A percentile compares a stretch with the other conserved stretches of the same genome.
Conservation (phyloP, 345 rosid genomes). For the Euclidium syriacum region DNA sequence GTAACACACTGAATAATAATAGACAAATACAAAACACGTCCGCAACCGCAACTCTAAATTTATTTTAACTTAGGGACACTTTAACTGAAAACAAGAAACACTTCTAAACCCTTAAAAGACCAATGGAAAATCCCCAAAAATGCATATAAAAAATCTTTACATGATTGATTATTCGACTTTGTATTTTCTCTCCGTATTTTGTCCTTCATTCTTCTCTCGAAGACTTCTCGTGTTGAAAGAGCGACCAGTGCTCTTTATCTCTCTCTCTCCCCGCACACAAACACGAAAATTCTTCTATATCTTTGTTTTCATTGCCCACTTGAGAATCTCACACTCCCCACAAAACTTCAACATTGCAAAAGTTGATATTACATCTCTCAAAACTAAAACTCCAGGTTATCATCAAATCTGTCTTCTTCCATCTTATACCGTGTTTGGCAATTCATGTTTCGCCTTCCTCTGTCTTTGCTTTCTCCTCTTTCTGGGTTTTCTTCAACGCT, state of each 20-base stretch:
- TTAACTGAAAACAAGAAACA: slow-evolving; percentile 19
- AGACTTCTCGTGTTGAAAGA: slow-evolving; percentile 38
- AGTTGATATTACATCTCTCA: background rate
- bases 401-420: slow-evolving; percentile 20
- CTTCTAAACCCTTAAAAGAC: slow-evolving; percentile 1
- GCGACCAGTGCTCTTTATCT: slow-evolving; percentile 22
- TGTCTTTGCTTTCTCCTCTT: slow-evolving; percentile 7
- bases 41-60: slow-evolving; percentile 5
- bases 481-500: slow-evolving; percentile 16
- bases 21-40: slow-evolving; percentile 3
- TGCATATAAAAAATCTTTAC: background rate
- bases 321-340: slow-evolving; percentile 12
- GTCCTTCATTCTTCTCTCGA: slow-evolving; percentile 20
- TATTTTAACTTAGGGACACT: background rate
- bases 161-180: background rate
- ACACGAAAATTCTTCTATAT: slow-evolving; percentile 9
- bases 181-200: background rate
- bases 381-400: slow-evolving; percentile 20
- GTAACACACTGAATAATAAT: background rate
- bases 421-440: slow-evolving; percentile 31
- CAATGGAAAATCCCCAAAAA: slow-evolving; percentile 12
- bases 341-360: slow-evolving; percentile 30
- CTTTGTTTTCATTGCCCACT: slow-evolving; percentile 12
- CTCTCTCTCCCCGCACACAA: slow-evolving; percentile 9
- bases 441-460: slow-evolving; percentile 23